phyloP scores from a whole-genome alignment of 1,284 basidiomycete species.

The Coniferiporia weirii region DNA sequence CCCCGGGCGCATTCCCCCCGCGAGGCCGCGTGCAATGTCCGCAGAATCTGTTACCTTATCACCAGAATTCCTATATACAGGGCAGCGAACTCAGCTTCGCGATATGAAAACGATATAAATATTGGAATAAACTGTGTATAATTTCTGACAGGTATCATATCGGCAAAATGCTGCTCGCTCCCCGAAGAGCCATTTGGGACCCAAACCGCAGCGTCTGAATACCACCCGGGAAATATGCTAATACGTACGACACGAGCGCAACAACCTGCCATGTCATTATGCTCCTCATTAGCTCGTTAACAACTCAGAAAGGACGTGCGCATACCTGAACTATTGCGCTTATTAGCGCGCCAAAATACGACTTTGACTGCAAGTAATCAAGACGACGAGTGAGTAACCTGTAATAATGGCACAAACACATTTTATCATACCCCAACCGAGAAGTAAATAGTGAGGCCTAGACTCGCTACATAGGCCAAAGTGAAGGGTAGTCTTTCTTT shows the following conservation, averaged over 20 bases:
- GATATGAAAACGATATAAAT: not conserved
- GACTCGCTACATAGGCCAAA: constrained; percentile 72
- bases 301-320: not conserved
- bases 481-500: constrained; percentile 88
- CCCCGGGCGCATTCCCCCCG: too few relatives aligned
- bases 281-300: not conserved
- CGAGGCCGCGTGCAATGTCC: too few relatives aligned
- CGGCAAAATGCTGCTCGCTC: constrained; percentile 76
- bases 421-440: constrained; percentile 65
- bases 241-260: constrained; percentile 79
- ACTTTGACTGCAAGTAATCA: constrained; percentile 49
- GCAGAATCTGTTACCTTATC: too few relatives aligned
- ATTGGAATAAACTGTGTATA: not conserved
- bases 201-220: constrained; percentile 78
- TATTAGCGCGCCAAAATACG: constrained; percentile 80
- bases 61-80: not conserved
- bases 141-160: constrained; percentile 36
- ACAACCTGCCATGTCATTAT: constrained; percentile 47
- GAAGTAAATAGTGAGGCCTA: constrained; percentile 85
- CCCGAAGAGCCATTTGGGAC: constrained; percentile 74
- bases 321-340: constrained; percentile 71
- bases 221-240: constrained; percentile 90
- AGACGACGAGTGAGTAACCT: not conserved
- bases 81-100: not conserved
- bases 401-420: not conserved